A percentile compares a stretch with the other conserved stretches of the same genome.
phyloP scores from a whole-genome alignment of 371 early-diverging fungal species.

The Syncephalastrum monosporum region DNA sequence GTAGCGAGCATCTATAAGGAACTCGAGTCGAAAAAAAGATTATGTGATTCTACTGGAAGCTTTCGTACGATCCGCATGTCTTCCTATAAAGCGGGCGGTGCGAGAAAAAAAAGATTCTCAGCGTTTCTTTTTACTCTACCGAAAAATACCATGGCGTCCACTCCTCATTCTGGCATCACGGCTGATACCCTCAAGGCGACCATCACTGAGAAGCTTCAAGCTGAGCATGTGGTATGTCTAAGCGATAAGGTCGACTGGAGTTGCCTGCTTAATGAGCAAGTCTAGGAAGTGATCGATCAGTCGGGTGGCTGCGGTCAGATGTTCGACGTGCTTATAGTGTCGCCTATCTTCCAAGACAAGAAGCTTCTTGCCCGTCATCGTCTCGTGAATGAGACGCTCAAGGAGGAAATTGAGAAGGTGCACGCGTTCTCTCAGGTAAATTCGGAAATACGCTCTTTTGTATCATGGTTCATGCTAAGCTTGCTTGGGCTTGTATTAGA shows the following conservation, averaged over 20 bases:
- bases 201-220: constrained; percentile 53
- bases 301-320: constrained; percentile 79
- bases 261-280: not conserved
- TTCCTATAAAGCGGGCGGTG: no score
- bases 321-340: constrained; percentile 78
- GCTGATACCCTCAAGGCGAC: constrained; percentile 51
- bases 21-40: not conserved
- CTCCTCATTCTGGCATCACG: constrained; percentile 45
- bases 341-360: constrained; percentile 69
- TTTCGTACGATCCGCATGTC: not conserved
- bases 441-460: not conserved
- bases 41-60: not conserved
- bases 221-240: constrained; percentile 60
- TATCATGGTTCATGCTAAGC: not conserved
- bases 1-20: not conserved
- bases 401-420: constrained; percentile 73
- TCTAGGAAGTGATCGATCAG: constrained; percentile 43
- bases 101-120: not conserved
- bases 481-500: constrained; percentile 34
- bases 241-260: not conserved
- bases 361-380: constrained; percentile 70
- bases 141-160: constrained; percentile 9
- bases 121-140: not conserved
- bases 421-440: constrained; percentile 84
- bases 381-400: constrained; percentile 76